Evolutionary conservation across 805 yeast species (phyloP).

Genomic region (Wickerhamiella sergipiensis): DNA sequence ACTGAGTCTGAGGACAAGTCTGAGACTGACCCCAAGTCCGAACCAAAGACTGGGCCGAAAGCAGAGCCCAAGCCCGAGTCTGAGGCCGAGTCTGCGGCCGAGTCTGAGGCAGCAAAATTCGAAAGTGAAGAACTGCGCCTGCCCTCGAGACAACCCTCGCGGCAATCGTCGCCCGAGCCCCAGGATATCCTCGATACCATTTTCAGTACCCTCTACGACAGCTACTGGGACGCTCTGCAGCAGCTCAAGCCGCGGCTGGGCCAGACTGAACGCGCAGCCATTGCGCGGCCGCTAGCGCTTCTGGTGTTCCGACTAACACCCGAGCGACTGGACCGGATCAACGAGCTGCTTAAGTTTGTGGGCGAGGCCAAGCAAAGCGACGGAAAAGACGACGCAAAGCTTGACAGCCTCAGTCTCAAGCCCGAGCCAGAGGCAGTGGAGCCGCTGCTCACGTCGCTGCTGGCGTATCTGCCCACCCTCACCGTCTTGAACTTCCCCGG

Average conservation of each 20-base stretch:
- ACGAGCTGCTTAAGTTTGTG: constrained; percentile 5
- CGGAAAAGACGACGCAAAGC: not conserved
- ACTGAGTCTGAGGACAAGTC: constrained; percentile 1
- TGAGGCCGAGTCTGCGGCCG: not conserved
- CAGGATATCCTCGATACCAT: not conserved
- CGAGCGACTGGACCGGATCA: constrained; percentile 2
- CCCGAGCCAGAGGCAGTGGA: constrained; percentile 11
- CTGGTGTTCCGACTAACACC: constrained; percentile 4
- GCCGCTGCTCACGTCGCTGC: constrained; percentile 23
- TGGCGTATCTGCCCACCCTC: constrained; percentile 22
- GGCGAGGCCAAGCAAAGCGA: not conserved
- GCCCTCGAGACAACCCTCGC: not conserved
- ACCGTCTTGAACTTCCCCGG: constrained; percentile 29
- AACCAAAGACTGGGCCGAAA: not conserved
- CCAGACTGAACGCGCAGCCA: constrained; percentile 5
- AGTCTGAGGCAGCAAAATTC: constrained; percentile 5
- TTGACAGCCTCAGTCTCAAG: not conserved
- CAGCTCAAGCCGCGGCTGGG: constrained; percentile 14
- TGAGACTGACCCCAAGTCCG: not conserved
- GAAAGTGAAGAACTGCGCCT: not conserved
- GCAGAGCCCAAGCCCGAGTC: not conserved
- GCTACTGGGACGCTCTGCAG: constrained; percentile 8
- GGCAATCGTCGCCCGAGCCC: not conserved
- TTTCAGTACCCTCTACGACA: constrained; percentile 1
- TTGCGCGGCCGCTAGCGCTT: constrained; percentile 4